Base-by-base conservation (phyloP, 768 basidiomycete genomes). In the Boletellus sp. region DNA sequence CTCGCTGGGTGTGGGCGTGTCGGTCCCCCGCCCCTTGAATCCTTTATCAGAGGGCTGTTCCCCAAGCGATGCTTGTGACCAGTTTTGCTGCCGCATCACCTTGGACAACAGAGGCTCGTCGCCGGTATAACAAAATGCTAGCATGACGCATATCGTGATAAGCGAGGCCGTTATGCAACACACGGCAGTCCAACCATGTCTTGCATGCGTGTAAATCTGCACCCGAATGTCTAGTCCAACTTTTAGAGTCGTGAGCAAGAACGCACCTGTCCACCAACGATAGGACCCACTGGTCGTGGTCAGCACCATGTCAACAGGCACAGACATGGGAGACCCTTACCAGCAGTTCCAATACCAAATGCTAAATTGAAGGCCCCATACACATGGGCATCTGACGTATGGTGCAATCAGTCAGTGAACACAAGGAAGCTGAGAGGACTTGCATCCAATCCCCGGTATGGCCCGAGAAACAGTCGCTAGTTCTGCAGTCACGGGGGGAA, bases 281-380 rank as follows among this genome's bases (percentile, higher is more conserved):
- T 65, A 19, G 87, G 87, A 0, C 87, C 87, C 52, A 85, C 85
- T 87, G 51, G 23, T 16, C 22, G 41, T 39, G 39, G 34, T 60
- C 33, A 55, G 38, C 17, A 36, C 16, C 39, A 37, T 35, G 24
- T 20, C 42, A 34, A 34, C 16, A 22, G 23, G 44, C 32, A 42
- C 13, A 33, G 15, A 9, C 15, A 23, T 16, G 23, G 28, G 47
- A 36, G 17, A 12, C 16, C 69, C 78, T 63, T 55, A 86, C 86
- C 60, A 40, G 79, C 68, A 31, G 81, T 76, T 26, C 85, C 87
- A 49, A 85, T 61, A 2, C 83, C 86, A 52, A 81, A 87, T 3
- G 79, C 80, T 11, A 89, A 60, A 67, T 88, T 90, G 61, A 87
- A 87, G 1, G 80, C 82, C 4, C 81, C 87, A 57, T 87, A 90